Base-by-base conservation (phyloP, 345 rosid species). In the Hirschfeldia incana region DNA sequence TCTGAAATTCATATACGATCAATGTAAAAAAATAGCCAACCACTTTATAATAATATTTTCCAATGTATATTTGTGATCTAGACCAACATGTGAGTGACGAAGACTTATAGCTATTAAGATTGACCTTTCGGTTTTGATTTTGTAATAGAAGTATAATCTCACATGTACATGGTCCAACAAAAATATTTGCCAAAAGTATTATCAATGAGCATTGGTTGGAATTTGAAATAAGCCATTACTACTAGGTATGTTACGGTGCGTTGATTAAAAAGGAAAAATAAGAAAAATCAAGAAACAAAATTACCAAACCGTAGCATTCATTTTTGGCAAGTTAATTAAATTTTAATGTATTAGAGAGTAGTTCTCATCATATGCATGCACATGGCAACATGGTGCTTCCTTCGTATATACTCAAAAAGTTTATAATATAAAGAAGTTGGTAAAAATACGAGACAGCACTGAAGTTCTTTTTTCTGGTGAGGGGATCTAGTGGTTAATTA, bases 351-450 rank as follows among this genome's bases (percentile, higher is more conserved):
- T 53, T 53, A 16, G 60, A 16, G 49, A 62, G 13, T 27, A 64
- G 60, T 62, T 74, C 58, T 74, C 51, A 74, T 69, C 70, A 63
- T 79, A 68, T 26, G 79, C 79, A 80, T 26, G 79, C 83, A 80
- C 83, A 80, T 80, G 83, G 49, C 60, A 69, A 62, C 53, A 74
- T 69, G 72, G 70, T 80, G 78, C 21, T 69, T 74, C n/a, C 79
- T 69, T 80, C 71, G 65, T 28, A 62, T 33, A 49, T 21, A 79
- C 82, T 68, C 59, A 68, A 74, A 74, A 37, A 46, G 16, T 10
- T 60, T 59, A 59, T 46, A 30, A 67, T 67, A 78, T 72, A 65
- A 57, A 65, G 13, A 42, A 42, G 67, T 44, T 62, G 61, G 46
- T 74, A 62, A 37, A 66, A 49, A 74, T 62, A 74, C 32, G 78